These are phyloP conservation scores for Populus euphratica DNA, from an alignment of 345 rosid genomes.

Conservation along the genomic window DNA sequence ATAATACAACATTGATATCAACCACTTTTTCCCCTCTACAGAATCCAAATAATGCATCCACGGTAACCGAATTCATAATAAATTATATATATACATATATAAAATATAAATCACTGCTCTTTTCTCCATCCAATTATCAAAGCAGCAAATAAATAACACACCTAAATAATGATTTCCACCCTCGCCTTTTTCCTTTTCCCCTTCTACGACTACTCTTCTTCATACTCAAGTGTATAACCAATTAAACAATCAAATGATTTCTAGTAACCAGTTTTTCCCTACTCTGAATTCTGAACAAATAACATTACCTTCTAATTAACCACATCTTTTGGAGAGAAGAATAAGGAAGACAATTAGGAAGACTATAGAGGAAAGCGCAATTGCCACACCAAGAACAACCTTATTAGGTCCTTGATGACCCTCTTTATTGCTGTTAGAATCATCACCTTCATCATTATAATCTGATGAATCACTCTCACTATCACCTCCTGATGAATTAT, in stretches of 20 bases:
- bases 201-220: slow-evolving; percentile 9
- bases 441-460: slow-evolving; percentile 31
- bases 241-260: slow-evolving; percentile 24
- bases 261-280: slow-evolving; percentile 24
- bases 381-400: slow-evolving; percentile 83
- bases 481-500: slow-evolving; percentile 23
- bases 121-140: slow-evolving; percentile 17
- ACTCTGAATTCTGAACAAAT: slow-evolving; percentile 17
- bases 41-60: slow-evolving; percentile 18
- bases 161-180: slow-evolving; percentile 19
- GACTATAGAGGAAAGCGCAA: slow-evolving; percentile 74
- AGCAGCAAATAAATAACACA: slow-evolving; percentile 25
- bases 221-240: slow-evolving; percentile 28
- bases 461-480: slow-evolving; percentile 52
- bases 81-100: not conserved
- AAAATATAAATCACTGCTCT: slow-evolving; percentile 18
- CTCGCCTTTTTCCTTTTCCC: not conserved
- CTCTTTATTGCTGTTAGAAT: slow-evolving; percentile 38
- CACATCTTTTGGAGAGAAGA: slow-evolving; percentile 77
- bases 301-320: slow-evolving; percentile 25
- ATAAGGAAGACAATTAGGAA: slow-evolving; percentile 81
- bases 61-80: not conserved
- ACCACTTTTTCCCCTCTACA: slow-evolving; percentile 7
- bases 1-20: not conserved
- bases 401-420: slow-evolving; percentile 76